Percentiles rank a stretch among this genome's conserved stretches.
These are phyloP conservation scores for Apiotrichum mycotoxinovorans DNA, from an alignment of 1,284 basidiomycete genomes.

Conservation along the genomic window DNA sequence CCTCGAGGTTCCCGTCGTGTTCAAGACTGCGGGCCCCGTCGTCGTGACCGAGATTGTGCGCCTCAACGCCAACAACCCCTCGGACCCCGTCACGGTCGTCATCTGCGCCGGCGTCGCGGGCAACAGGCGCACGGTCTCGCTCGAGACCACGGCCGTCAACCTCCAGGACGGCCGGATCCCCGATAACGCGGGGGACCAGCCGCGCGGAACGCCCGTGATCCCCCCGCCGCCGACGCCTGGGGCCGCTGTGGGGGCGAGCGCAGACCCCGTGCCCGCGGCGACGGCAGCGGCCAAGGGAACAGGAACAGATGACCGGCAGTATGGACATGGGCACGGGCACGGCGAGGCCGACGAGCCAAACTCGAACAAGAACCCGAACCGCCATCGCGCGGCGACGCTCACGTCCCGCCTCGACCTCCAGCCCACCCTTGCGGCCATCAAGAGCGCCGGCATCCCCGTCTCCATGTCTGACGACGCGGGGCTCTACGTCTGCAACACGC, in stretches of 20 bases:
- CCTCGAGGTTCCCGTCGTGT: conserved; percentile 18
- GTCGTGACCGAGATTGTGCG: conserved; percentile 4
- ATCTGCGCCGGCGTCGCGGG: conserved; percentile 15
- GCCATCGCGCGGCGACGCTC: background rate
- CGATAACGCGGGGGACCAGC: conserved; percentile 16
- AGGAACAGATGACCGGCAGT: too few relatives aligned
- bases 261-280: too few relatives aligned
- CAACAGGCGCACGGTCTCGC: conserved; percentile 1
- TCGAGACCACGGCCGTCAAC: conserved; percentile 17
- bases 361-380: background rate
- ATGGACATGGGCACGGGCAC: background rate
- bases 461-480: conserved; percentile 12
- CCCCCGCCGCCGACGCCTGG: background rate
- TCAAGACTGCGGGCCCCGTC: conserved; percentile 4
- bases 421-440: conserved; percentile 1
- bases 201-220: conserved; percentile 7
- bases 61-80: background rate
- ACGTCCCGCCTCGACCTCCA: conserved; percentile 9
- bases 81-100: conserved; percentile 8
- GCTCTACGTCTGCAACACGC: conserved; percentile 19
- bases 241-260: background rate
- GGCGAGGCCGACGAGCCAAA: background rate
- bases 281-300: too few relatives aligned
- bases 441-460: conserved; percentile 6
- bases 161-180: conserved; percentile 11